Evolutionary conservation across 2,329 filamentous ascomycete genomes (phyloP), one percentile per base, ranked within the genome.

Genomic region (Trichocomaceae sp.): DNA sequence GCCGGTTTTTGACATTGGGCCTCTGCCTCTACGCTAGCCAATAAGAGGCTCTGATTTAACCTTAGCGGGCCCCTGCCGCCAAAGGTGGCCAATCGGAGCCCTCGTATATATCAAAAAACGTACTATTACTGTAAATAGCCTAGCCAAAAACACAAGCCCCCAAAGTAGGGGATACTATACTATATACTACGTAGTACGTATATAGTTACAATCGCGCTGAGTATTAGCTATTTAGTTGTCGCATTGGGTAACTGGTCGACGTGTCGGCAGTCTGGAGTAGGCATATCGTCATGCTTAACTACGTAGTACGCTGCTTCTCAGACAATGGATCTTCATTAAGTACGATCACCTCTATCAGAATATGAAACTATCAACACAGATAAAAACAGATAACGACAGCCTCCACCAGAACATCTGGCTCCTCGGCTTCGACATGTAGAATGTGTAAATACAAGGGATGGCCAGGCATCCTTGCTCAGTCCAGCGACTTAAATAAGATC

Each of bases 401-500:
- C 57, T 60, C 56, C 56, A 61, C 56, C 52, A 29, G 33, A 55
- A 50, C 58, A 53, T 54, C 57, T 57, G 23, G 29, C 41, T 46
- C 44, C n/a, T 29, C 50, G 35, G 33, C 44, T 47, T 33, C 47
- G 23, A 52, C 52, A 42, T 42, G 45, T 58, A 60, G 44, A 47
- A 60, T 45, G 42, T 56, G 57, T 54, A 58, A 47, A 62, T 52
- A 57, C 22, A 20, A 39, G n/a, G 31, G 31, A 19, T 23, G 13
- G 22, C 31, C 45, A 22, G 17, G 39, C 2, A 7, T 26, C 22
- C 29, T 20, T 33, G 20, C 7, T 15, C 48, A 22, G 31, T 19
- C n/a, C 15, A 13, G 19, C 33, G 17, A 7, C 45, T 20, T 88
- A 99, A 79, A 99, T 83, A 73, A 99, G 79, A 77, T 99, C 93